Evolutionary conservation across 768 basidiomycete species (phyloP).

Genomic region (Pisolithus sp.): DNA sequence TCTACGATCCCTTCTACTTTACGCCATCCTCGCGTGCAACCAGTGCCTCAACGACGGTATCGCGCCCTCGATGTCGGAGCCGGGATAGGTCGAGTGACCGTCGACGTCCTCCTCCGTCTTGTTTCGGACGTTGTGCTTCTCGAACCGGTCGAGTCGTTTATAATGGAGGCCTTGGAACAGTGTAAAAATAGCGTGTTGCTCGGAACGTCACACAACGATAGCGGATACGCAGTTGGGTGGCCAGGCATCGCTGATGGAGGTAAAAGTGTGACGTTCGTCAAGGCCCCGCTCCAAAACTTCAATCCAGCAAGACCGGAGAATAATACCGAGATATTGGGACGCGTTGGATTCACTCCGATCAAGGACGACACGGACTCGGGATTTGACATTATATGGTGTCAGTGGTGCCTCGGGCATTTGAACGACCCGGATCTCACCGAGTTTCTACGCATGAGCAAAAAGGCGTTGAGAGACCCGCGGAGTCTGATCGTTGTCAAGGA

Average conservation of each 20-base stretch:
- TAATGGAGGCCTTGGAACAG: slow-evolving; percentile 57
- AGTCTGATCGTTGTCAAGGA: slow-evolving; percentile 88
- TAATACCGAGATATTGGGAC: slow-evolving; percentile 45
- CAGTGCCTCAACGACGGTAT: slow-evolving; percentile 34
- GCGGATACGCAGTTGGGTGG: slow-evolving; percentile 40
- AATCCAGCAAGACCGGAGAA: slow-evolving; percentile 51
- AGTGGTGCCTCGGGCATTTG: slow-evolving; percentile 94
- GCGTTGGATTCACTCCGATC: slow-evolving; percentile 58
- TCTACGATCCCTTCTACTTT: slow-evolving; percentile 71
- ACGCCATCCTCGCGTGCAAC: slow-evolving; percentile 36
- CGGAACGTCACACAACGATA: slow-evolving; percentile 31
- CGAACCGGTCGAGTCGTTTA: slow-evolving; percentile 79
- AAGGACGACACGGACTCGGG: slow-evolving; percentile 48
- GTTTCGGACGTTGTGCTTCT: slow-evolving; percentile 82
- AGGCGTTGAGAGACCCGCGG: slow-evolving; percentile 33
- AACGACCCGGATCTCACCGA: slow-evolving; percentile 66
- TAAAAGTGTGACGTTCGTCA: slow-evolving; percentile 75
- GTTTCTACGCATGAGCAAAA: slow-evolving; percentile 63
- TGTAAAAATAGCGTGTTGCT: slow-evolving; percentile 22
- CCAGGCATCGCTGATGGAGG: slow-evolving; percentile 54
- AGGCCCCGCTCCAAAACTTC: slow-evolving; percentile 73
- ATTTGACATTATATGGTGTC: slow-evolving; percentile 93
- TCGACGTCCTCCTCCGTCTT: slow-evolving; percentile 83
- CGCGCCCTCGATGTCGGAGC: slow-evolving; percentile 91
- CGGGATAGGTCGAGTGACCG: slow-evolving; percentile 89